A percentile compares a stretch with the other conserved stretches of the same genome.
Evolutionary conservation across 768 basidiomycete genomes (phyloP).

Genomic region (Lactarius quietus): DNA sequence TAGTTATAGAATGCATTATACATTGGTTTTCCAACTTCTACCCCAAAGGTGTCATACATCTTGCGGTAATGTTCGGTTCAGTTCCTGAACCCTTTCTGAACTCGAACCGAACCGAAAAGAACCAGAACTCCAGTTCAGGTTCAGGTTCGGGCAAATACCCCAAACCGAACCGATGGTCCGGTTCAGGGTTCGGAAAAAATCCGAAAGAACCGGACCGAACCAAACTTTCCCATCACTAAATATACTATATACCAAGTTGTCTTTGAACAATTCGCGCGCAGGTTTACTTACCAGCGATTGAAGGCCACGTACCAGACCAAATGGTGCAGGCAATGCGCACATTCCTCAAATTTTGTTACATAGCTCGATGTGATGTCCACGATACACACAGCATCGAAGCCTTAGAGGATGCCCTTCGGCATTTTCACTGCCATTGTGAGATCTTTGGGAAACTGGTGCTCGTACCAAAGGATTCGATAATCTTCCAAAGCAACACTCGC

Average conservation of each 20-base stretch:
- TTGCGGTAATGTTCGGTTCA: too few relatives aligned
- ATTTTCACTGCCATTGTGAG: conserved; percentile 19
- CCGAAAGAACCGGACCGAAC: too few relatives aligned
- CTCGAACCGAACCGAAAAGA: too few relatives aligned
- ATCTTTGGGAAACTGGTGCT: conserved; percentile 27
- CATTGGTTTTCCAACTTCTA: too few relatives aligned
- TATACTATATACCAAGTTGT: background rate
- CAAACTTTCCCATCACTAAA: too few relatives aligned
- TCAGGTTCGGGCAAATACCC: too few relatives aligned
- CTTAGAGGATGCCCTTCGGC: conserved; percentile 20
- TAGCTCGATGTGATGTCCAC: conserved; percentile 17
- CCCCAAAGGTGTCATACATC: too few relatives aligned
- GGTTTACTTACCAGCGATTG: conserved; percentile 27
- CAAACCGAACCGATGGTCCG: too few relatives aligned
- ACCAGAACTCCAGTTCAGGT: too few relatives aligned
- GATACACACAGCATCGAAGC: background rate
- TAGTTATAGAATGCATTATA: too few relatives aligned
- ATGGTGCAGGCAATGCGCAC: conserved; percentile 21
- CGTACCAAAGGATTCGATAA: conserved; percentile 22
- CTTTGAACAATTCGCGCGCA: background rate
- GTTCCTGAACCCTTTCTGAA: too few relatives aligned
- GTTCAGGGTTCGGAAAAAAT: too few relatives aligned
- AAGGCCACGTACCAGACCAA: conserved; percentile 5
- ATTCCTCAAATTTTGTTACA: conserved; percentile 31
- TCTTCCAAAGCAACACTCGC: conserved; percentile 32